phyloP scores from a whole-genome alignment of 441 rosid genomes.

The Cnidoscolus chayamansa region DNA sequence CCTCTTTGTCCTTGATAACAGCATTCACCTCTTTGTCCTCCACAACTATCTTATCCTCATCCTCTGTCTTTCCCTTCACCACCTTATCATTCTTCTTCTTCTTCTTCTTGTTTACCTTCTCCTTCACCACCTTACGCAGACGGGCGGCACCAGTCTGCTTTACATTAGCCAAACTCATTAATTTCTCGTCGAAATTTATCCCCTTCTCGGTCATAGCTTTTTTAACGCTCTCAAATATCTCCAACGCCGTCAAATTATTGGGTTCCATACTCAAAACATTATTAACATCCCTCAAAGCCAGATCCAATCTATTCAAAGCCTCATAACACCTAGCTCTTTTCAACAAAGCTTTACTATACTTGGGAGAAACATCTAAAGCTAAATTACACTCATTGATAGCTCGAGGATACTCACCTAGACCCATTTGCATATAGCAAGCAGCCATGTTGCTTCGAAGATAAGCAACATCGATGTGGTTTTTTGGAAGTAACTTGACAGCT shows the following conservation, averaged over 20 bases:
- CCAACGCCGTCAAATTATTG: slow-evolving; percentile 60
- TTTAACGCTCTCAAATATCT: slow-evolving; percentile 62
- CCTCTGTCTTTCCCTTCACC: slow-evolving; percentile 41
- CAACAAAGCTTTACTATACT: slow-evolving; percentile 73
- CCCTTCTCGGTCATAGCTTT: slow-evolving; percentile 65
- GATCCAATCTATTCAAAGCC: slow-evolving; percentile 74
- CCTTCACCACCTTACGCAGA: slow-evolving; percentile 23
- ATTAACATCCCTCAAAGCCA: slow-evolving; percentile 78
- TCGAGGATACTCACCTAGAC: slow-evolving; percentile 74
- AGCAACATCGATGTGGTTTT: slow-evolving; percentile 66
- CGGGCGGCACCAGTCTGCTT: slow-evolving; percentile 30
- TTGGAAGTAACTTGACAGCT: slow-evolving; percentile 82
- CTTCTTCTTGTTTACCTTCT: slow-evolving; percentile 23
- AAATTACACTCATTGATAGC: slow-evolving; percentile 80
- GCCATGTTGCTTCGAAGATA: slow-evolving; percentile 81
- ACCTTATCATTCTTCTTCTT: slow-evolving; percentile 34
- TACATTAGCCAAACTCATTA: slow-evolving; percentile 43
- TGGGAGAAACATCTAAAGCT: slow-evolving; percentile 76
- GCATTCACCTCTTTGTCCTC: slow-evolving; percentile 34
- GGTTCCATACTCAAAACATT: slow-evolving; percentile 78
- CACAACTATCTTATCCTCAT: slow-evolving; percentile 46
- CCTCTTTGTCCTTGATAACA: slow-evolving; percentile 56
- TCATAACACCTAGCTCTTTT: slow-evolving; percentile 89
- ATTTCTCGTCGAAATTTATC: slow-evolving; percentile 59
- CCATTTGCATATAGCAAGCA: slow-evolving; percentile 94